phyloP scores from a whole-genome alignment of 495 filamentous ascomycete species.

The Neurospora tetrasperma region DNA sequence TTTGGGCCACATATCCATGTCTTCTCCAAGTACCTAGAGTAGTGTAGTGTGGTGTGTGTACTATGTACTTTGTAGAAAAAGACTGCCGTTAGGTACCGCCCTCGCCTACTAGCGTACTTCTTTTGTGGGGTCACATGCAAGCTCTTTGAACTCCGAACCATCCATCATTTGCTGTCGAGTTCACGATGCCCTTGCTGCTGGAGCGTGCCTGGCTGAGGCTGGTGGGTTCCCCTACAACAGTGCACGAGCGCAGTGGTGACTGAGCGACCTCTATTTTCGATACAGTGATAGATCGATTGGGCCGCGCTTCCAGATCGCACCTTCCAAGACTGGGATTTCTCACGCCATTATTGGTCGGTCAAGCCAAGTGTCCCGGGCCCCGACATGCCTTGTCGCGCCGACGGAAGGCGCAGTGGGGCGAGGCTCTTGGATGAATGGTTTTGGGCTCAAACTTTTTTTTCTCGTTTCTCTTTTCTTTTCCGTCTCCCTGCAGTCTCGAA shows the following conservation, averaged over 20 bases:
- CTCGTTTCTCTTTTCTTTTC: background rate
- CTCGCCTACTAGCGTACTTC: background rate
- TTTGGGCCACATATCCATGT: too few relatives aligned
- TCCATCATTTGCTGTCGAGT: background rate
- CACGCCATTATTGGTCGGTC: background rate
- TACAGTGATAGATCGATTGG: background rate
- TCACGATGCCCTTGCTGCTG: background rate
- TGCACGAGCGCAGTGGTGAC: background rate
- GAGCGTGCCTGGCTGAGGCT: background rate
- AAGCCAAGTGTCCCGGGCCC: background rate
- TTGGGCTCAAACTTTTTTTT: background rate
- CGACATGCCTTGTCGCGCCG: background rate
- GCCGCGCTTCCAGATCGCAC: background rate
- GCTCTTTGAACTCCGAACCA: background rate
- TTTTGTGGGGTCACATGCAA: background rate
- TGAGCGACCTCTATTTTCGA: background rate
- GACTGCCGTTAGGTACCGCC: background rate
- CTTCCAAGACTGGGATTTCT: background rate
- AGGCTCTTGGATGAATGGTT: background rate
- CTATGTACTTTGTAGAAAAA: background rate
- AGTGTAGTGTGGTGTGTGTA: too few relatives aligned
- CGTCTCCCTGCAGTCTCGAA: background rate
- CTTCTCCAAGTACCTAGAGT: too few relatives aligned
- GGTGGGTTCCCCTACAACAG: background rate
- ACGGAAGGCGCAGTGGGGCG: background rate